Percentiles rank a stretch among this genome's conserved stretches.
Evolutionary conservation across 345 rosid genomes (phyloP).

Genomic region (Geranium brycei): DNA sequence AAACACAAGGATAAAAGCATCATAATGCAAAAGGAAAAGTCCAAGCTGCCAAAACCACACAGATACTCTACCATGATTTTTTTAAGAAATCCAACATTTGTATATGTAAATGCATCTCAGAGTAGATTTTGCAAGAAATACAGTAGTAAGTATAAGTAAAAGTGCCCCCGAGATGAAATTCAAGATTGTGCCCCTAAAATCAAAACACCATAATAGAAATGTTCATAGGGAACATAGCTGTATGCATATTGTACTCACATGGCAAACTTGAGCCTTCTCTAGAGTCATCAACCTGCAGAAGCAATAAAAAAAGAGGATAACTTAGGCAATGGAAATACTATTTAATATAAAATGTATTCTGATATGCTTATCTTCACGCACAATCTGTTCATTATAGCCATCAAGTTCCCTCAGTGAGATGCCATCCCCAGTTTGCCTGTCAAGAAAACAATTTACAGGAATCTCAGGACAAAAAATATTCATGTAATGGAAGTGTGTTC

Average conservation of each 20-base stretch:
- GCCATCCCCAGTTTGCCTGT: slow-evolving; percentile 41
- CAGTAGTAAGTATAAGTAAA: too few relatives aligned
- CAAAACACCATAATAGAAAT: neutral
- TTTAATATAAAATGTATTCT: slow-evolving; percentile 10
- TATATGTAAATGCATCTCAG: neutral
- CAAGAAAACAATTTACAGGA: neutral
- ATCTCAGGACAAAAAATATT: too few relatives aligned
- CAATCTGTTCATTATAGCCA: slow-evolving; percentile 22
- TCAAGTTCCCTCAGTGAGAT: slow-evolving; percentile 15
- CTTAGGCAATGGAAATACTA: slow-evolving; percentile 3
- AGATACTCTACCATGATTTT: too few relatives aligned
- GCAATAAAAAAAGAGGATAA: slow-evolving; percentile 10
- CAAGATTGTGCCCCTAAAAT: neutral
- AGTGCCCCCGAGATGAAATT: too few relatives aligned
- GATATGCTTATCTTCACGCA: slow-evolving; percentile 15
- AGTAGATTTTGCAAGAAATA: neutral
- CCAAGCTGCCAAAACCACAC: neutral
- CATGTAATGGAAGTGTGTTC: neutral
- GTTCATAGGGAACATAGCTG: slow-evolving; percentile 3
- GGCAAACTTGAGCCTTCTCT: slow-evolving; percentile 26
- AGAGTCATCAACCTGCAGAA: slow-evolving; percentile 43
- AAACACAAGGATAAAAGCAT: neutral
- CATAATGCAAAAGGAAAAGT: neutral
- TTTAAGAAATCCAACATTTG: neutral
- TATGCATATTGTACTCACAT: slow-evolving; percentile 27